Evolutionary conservation across 2,329 filamentous ascomycete species (phyloP), one percentile per base, ranked within the genome.

Genomic region (Diaporthe citrichinensis): DNA sequence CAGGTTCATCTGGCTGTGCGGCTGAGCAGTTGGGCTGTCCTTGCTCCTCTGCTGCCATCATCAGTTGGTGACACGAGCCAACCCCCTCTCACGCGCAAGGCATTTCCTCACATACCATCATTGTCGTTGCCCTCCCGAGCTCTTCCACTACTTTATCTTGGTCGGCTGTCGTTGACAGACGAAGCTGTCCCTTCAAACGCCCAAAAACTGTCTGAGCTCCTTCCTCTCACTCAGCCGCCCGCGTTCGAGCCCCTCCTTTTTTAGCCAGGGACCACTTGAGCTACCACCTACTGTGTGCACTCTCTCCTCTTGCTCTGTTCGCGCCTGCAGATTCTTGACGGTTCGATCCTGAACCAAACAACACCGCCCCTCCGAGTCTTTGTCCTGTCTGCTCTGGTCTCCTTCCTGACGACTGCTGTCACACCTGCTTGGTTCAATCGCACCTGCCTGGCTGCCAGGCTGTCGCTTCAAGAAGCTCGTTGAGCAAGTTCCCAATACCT

Each of bases 231-330:
- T 53, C 6, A 53, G 34, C 62, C 49, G 65, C 46, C 71, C 58
- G 36, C 46, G 39, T 46, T 73, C 55, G 20, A 46, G 59, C 71
- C 71, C 71, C 71, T 73, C 58, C 71, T 73, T 58, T 71, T 71
- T 65, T 65, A 53, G 58, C 61, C 58, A 73, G 71, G 71, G 71
- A 73, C 71, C 71, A 73, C 71, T 73, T 65, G 58, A 73, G 58
- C 58, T 65, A 73, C 55, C 28, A 62, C 55, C 25, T 55, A 17
- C 53, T 55, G 51, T 55, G 25, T 51, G 41, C 20, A 23, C 44
- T 49, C 46, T 44, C 71, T 62, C 41, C 58, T 65, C 58, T 31
- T 34, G 46, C n/a, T 49, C 44, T 51, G 31, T 51, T 61, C 58
- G 46, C 44, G 49, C 12, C 65, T 68, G 65, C 65, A 68, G 44